These are phyloP conservation scores for Mycena crocata DNA, from an alignment of 768 basidiomycete genomes.

Conservation along the genomic window DNA sequence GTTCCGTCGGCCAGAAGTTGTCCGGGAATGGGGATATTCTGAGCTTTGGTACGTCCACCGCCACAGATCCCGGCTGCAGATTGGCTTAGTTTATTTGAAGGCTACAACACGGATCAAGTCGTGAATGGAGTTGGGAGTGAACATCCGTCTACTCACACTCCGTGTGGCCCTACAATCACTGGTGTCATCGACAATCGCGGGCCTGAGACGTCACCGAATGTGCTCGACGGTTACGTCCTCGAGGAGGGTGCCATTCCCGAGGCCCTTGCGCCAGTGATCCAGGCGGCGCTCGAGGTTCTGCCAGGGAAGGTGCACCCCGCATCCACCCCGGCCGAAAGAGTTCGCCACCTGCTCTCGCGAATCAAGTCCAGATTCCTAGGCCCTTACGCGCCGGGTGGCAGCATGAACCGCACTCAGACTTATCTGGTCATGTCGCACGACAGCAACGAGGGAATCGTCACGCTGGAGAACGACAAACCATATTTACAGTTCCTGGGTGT, in stretches of 20 bases:
- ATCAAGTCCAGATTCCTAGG: slow-evolving; percentile 26
- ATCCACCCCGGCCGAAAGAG: slow-evolving; percentile 3
- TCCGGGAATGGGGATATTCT: slow-evolving; percentile 36
- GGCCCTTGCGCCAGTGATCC: slow-evolving; percentile 32
- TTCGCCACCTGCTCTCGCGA: slow-evolving; percentile 19
- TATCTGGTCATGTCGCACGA: slow-evolving; percentile 39
- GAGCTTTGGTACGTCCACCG: slow-evolving; percentile 26
- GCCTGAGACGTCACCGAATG: slow-evolving; percentile 28
- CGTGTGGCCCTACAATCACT: slow-evolving; percentile 34
- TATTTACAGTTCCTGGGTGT: slow-evolving; percentile 36
- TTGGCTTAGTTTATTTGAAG: slow-evolving; percentile 9
- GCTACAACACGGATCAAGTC: slow-evolving; percentile 34
- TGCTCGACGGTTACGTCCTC: slow-evolving; percentile 35
- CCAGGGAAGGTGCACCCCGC: slow-evolving; percentile 23
- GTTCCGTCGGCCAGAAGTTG: slow-evolving; percentile 28
- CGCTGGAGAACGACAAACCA: slow-evolving; percentile 28
- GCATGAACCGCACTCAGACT: slow-evolving; percentile 33
- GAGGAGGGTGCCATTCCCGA: slow-evolving; percentile 36
- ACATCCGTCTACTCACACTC: slow-evolving; percentile 20
- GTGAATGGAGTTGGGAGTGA: slow-evolving; percentile 32
- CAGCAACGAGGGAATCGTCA: slow-evolving; percentile 31
- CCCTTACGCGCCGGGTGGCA: slow-evolving; percentile 27
- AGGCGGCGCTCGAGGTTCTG: slow-evolving; percentile 31
- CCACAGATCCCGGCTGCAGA: neutral
- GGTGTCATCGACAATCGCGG: slow-evolving; percentile 35